Base-by-base conservation (phyloP, 2,329 filamentous ascomycete genomes). In the Fusarium sp. region DNA sequence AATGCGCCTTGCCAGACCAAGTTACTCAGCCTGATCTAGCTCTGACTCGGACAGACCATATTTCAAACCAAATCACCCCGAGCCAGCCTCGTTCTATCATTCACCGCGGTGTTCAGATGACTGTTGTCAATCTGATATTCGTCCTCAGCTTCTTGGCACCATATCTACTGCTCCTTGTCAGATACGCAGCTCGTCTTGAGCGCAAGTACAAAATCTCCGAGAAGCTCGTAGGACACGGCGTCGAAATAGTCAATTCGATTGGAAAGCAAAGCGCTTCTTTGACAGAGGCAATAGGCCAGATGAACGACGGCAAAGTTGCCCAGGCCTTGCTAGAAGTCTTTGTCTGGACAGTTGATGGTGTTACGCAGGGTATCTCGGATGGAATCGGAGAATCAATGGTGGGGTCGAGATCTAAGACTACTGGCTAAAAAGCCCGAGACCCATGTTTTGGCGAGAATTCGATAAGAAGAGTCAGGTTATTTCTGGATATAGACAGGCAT, bases 161-260 rank as follows among this genome's bases (percentile, higher is more conserved):
- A 2, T 90, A 90, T 70, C 72, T 89, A 30, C 83, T 86, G 65
- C 70, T 84, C 6, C 75, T 90, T 14, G 68, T 89, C 15, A 80
- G 81, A 17, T 77, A 83, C 17, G 81, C 85, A 17, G 89, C 88
- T 64, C 80, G 83, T 47, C 89, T 89, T 65, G 91, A 94, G 74
- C 84, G 88, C 17, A 83, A 88, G 67, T 86, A 93, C 77, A 86
- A 86, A 64, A 81, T 94, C 61, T 88, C 91, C 88, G 30, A 95
- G 79, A 49, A 93, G 78, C 77, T 95, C 89, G 80, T 95, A 88
- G 53, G 91, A 80, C 70, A 86, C 75, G 63, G 91, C 78, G 72
- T 91, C 86, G 74, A 88, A 80, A 73, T 85, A 77, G 77, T 89
- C 81, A 67, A 82, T 74, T 59, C 85, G 80, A 75, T 89, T 84